Evolutionary conservation across 768 basidiomycete species (phyloP), one percentile per base, ranked within the genome.

Genomic region (Termitomyces sp.): DNA sequence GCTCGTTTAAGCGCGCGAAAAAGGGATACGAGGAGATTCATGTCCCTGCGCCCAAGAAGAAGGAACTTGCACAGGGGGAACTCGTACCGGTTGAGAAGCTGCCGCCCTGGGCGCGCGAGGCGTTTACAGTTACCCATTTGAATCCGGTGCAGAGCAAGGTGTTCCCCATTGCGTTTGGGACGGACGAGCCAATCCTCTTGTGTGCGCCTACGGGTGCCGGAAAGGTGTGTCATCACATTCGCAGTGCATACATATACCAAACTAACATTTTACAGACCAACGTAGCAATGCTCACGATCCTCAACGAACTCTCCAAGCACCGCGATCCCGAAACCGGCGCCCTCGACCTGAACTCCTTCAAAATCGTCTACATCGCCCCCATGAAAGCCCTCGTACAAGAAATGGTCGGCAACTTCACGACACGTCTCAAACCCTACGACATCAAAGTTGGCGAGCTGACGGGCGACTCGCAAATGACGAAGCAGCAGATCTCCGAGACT

Each of bases 351-450:
- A 88, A 92, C 63, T 78, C 90, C 0, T 97, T 98, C 85, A 99
- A 99, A 77, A 91, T 97, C 58, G 87, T 99, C 66, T 99, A 98
- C 72, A 86, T 99, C 56, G 96, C 97, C 0, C 97, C 96, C 4
- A 99, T 99, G 97, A 99, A 99, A 74, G 97, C 96, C 3, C 84
- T 99, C 60, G 96, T 99, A 0, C 96, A 98, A 71, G 97, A 99
- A 74, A 95, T 96, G 89, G 97, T 98, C 61, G 92, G 94, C 65
- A 96, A 96, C 72, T 99, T 99, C 70, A 82, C 83, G 38, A 77
- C 84, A 8, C 89, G 96, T 4, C 86, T 99, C 49, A 76, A 78
- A 51, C 73, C 70, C 29, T 83, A 78, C 61, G 91, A 89, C 47
- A 82, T 99, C 76, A 89, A 86, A 62, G 91, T 99, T 51, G 93